Evolutionary conservation across 2,329 filamentous ascomycete species (phyloP).

Genomic region (Didymella segeticola): DNA sequence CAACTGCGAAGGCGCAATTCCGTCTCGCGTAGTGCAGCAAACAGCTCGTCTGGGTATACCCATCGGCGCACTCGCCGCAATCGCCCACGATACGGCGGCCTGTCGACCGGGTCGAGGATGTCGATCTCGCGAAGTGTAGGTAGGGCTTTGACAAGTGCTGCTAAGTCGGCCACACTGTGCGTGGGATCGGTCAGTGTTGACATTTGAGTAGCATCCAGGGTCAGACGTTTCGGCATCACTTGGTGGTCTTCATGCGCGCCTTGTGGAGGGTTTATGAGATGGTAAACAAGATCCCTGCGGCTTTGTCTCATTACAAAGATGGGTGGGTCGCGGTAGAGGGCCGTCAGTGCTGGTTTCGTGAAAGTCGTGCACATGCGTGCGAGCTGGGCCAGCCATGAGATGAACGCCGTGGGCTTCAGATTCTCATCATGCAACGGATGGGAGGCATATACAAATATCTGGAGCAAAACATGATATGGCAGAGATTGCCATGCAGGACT

Average conservation of each 20-base stretch:
- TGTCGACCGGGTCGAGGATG: constrained; percentile 73
- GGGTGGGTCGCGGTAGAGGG: constrained; percentile 73
- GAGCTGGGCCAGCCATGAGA: constrained; percentile 69
- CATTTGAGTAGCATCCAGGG: constrained; percentile 69
- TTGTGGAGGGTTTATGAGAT: constrained; percentile 60
- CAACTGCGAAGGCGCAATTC: constrained; percentile 57
- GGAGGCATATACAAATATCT: constrained; percentile 74
- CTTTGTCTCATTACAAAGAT: constrained; percentile 62
- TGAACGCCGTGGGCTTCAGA: constrained; percentile 52
- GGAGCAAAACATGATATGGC: constrained; percentile 72
- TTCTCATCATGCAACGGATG: constrained; percentile 61
- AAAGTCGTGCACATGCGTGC: constrained; percentile 69
- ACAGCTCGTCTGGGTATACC: constrained; percentile 71
- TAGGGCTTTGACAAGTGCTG: constrained; percentile 66
- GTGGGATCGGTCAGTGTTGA: constrained; percentile 62
- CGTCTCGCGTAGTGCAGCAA: constrained; percentile 65
- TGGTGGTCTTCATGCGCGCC: constrained; percentile 64
- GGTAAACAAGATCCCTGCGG: constrained; percentile 53
- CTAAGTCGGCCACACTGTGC: constrained; percentile 62
- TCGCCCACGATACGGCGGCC: constrained; percentile 68
- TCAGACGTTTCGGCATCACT: constrained; percentile 72
- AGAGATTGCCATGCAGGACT: constrained; percentile 51
- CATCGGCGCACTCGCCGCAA: constrained; percentile 63
- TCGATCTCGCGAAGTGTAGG: constrained; percentile 73
- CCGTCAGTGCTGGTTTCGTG: constrained; percentile 74